Evolutionary conservation across 2,329 filamentous ascomycete genomes (phyloP).

Genomic region (Microdochium paspali): DNA sequence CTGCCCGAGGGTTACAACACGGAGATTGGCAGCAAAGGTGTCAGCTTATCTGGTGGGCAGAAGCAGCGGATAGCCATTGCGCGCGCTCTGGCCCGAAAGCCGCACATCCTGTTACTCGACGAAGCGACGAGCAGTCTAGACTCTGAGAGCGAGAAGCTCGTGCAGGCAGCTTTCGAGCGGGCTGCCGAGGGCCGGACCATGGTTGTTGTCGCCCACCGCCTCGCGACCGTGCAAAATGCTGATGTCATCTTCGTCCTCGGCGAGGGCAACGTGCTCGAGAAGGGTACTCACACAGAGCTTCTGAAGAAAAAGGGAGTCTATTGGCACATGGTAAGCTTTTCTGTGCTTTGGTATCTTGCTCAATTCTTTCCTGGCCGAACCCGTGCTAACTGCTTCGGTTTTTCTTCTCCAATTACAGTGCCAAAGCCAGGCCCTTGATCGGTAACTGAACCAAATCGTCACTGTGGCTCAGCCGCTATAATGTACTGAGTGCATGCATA

Average conservation of each 20-base stretch:
- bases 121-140: constrained; percentile 66
- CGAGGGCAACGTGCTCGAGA: constrained; percentile 47
- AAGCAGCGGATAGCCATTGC: constrained; percentile 64
- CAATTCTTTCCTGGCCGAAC: neutral
- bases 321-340: constrained; percentile 44
- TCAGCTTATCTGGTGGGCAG: constrained; percentile 61
- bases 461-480: neutral
- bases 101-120: constrained; percentile 58
- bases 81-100: constrained; percentile 56
- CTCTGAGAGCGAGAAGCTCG: constrained; percentile 44
- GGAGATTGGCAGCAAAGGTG: constrained; percentile 55
- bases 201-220: constrained; percentile 67
- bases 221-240: constrained; percentile 70
- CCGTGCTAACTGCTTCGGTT: constrained; percentile 10
- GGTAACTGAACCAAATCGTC: constrained; percentile 17
- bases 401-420: constrained; percentile 27
- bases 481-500: neutral
- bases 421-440: constrained; percentile 48
- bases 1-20: constrained; percentile 62
- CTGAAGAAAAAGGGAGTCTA: constrained; percentile 42
- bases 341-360: neutral
- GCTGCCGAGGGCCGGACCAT: constrained; percentile 54
- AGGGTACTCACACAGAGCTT: constrained; percentile 42
- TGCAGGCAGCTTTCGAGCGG: constrained; percentile 58
- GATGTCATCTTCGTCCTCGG: constrained; percentile 75